phyloP scores from a whole-genome alignment of 495 filamentous ascomycete genomes.

The Talaromyces wortmannii region DNA sequence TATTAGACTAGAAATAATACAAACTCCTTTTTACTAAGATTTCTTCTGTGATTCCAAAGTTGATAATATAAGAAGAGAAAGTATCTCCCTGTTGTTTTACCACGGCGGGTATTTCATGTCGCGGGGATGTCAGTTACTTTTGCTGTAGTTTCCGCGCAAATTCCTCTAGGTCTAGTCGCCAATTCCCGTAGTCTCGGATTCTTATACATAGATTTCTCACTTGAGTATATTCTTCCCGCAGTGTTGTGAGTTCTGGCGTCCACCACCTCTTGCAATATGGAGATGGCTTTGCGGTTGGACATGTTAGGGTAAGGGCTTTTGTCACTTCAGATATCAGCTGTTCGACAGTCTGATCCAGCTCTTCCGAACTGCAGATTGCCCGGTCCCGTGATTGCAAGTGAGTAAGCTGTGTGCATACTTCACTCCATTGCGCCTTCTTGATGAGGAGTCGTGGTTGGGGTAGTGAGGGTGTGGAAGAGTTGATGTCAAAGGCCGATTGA shows the following conservation, averaged over 20 bases:
- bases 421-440: too few relatives aligned
- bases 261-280: background rate
- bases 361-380: background rate
- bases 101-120: conserved; percentile 16
- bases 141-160: too few relatives aligned
- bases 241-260: background rate
- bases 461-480: too few relatives aligned
- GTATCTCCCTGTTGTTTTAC: conserved; percentile 14
- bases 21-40: conserved; percentile 1
- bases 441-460: too few relatives aligned
- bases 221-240: background rate
- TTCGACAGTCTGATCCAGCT: background rate
- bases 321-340: background rate
- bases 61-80: conserved; percentile 7
- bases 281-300: background rate
- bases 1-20: conserved; percentile 5
- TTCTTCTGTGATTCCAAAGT: conserved; percentile 8
- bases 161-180: background rate
- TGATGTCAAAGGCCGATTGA: too few relatives aligned
- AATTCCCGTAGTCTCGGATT: background rate
- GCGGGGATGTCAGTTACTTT: conserved; percentile 13
- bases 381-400: too few relatives aligned
- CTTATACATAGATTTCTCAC: background rate
- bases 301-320: background rate
- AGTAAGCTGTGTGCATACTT: too few relatives aligned